Evolutionary conservation across 257 asterid genomes (phyloP).

Genomic region (Perilla frutescens): DNA sequence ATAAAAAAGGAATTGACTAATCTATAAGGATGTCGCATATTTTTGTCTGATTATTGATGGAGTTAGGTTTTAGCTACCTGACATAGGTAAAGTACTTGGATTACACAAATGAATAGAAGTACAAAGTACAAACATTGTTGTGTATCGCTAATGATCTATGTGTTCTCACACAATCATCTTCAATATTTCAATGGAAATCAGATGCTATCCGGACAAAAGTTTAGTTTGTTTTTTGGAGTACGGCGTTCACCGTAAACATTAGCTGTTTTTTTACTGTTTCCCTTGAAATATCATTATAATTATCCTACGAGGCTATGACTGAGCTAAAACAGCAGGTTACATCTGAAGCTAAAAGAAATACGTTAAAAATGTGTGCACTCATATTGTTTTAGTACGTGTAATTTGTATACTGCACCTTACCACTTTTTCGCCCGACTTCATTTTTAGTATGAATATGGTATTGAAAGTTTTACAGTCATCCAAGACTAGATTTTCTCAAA

Average conservation of each 20-base stretch:
- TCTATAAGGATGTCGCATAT: no score
- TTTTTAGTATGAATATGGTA: neutral
- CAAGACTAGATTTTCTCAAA: neutral
- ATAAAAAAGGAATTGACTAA: neutral
- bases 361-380: neutral
- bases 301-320: neutral
- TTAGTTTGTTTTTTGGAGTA: conserved; percentile 15
- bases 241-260: neutral
- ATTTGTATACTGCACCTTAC: neutral
- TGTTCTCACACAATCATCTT: neutral
- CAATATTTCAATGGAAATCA: neutral
- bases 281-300: neutral
- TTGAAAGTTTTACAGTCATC: neutral
- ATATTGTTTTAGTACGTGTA: neutral
- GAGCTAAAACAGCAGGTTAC: neutral
- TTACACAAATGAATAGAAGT: no score
- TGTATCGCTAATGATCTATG: neutral
- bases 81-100: neutral
- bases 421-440: neutral
- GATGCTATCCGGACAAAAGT: neutral
- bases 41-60: neutral
- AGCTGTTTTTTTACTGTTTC: neutral
- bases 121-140: neutral
- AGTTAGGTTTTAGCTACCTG: neutral
- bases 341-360: neutral